phyloP scores from a whole-genome alignment of 2,329 filamentous ascomycete species.

The Cercospora brassicicola region DNA sequence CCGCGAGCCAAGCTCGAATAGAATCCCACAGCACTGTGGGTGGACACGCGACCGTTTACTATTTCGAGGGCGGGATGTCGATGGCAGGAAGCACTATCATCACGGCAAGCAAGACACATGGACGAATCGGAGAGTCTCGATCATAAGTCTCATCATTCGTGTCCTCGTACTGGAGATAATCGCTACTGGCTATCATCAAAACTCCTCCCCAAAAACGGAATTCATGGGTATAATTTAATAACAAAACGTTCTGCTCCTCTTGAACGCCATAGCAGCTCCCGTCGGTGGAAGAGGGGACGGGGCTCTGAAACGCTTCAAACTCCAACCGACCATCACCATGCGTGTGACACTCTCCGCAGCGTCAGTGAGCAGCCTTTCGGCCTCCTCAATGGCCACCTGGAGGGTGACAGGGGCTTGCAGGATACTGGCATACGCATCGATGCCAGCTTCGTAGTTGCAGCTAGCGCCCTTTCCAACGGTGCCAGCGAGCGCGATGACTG shows the following conservation, averaged over 20 bases:
- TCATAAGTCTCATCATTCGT: neutral
- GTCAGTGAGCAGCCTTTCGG: constrained; percentile 39
- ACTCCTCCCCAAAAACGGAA: neutral
- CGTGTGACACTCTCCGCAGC: constrained; percentile 42
- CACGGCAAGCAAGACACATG: neutral
- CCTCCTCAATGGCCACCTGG: constrained; percentile 40
- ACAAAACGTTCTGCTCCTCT: constrained; percentile 16
- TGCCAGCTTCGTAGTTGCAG: constrained; percentile 40
- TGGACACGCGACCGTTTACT: neutral
- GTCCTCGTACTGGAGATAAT: neutral
- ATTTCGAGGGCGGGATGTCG: neutral
- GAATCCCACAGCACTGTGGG: neutral
- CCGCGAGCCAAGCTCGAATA: neutral
- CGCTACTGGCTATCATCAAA: neutral
- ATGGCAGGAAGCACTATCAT: neutral
- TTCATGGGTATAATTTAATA: constrained; percentile 9
- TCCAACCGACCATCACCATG: constrained; percentile 42
- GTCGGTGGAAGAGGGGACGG: constrained; percentile 11
- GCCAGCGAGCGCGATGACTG: constrained; percentile 50
- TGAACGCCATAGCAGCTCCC: constrained; percentile 14
- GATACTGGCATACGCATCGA: constrained; percentile 42
- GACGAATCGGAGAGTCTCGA: too few relatives aligned
- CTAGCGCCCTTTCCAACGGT: constrained; percentile 44
- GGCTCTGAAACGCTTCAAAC: constrained; percentile 23
- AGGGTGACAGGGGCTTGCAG: constrained; percentile 39